These are phyloP conservation scores for Aspergillus bombycis DNA, from an alignment of 2,329 filamentous ascomycete genomes.

Conservation along the genomic window DNA sequence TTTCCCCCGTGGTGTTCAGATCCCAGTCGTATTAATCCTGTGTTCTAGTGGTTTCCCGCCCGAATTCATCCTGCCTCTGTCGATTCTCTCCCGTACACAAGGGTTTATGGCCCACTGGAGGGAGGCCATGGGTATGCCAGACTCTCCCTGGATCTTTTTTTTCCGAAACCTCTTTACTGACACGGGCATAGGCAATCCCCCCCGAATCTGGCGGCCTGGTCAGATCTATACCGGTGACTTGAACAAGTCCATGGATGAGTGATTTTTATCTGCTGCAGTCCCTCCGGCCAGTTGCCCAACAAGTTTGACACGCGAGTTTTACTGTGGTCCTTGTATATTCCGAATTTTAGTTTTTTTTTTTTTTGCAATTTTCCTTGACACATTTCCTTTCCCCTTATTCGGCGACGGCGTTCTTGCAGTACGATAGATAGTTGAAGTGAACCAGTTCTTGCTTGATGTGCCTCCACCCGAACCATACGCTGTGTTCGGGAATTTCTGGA, in stretches of 20 bases:
- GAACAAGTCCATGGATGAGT: neutral
- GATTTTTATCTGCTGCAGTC: neutral
- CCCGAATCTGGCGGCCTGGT: neutral
- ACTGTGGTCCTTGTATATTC: neutral
- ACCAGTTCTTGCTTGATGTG: neutral
- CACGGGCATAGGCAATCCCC: neutral
- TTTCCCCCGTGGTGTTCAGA: neutral
- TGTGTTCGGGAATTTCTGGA: neutral
- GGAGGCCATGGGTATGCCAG: constrained; percentile 24
- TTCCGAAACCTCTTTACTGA: neutral
- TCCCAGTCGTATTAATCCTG: neutral
- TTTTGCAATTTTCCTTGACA: neutral
- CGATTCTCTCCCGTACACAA: constrained; percentile 2
- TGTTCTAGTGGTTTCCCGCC: constrained; percentile 10
- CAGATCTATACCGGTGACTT: neutral
- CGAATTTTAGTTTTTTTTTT: constrained; percentile 18
- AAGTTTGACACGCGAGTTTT: neutral
- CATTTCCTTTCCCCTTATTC: too few species aligned
- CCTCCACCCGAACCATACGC: neutral
- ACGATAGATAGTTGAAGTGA: neutral
- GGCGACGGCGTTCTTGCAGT: neutral
- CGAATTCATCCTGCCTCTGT: constrained; percentile 11
- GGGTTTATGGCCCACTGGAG: constrained; percentile 18
- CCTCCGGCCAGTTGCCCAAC: neutral
- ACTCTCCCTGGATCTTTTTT: neutral